These are phyloP conservation scores for Nicotiana benthamiana DNA, from an alignment of 257 asterid species.

Conservation along the genomic window DNA sequence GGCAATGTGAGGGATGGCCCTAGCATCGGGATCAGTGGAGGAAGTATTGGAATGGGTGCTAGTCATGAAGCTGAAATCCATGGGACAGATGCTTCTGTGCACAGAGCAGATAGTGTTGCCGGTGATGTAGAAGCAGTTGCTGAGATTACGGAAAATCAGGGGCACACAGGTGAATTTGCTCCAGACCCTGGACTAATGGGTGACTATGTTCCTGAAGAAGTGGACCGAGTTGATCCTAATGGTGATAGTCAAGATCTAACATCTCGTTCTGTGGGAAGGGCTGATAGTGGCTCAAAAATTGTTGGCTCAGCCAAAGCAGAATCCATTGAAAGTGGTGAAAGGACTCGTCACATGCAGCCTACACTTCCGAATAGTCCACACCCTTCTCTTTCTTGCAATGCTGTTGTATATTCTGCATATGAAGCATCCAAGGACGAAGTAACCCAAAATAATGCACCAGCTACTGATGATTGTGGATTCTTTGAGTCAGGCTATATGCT, in stretches of 20 bases:
- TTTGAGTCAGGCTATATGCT: conserved; percentile 68
- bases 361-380: conserved; percentile 61
- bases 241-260: conserved; percentile 90
- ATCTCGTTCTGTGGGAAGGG: conserved; percentile 77
- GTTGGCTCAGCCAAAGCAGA: conserved; percentile 88
- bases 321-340: conserved; percentile 93
- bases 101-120: conserved; percentile 70
- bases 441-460: conserved; percentile 58
- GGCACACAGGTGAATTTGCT: conserved; percentile 78
- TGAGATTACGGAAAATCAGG: conserved; percentile 88
- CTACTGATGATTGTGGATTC: conserved; percentile 74
- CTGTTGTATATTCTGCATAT: conserved; percentile 70
- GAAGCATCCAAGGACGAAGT: conserved; percentile 96
- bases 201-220: conserved; percentile 89
- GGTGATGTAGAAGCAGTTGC: conserved; percentile 88
- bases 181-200: conserved; percentile 96
- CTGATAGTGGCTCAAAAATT: conserved; percentile 94
- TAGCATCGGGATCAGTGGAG: conserved; percentile 91
- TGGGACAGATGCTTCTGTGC: conserved; percentile 63
- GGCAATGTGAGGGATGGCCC: conserved; percentile 77
- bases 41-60: conserved; percentile 99
- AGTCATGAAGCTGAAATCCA: conserved; percentile 99
- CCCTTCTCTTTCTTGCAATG: conserved; percentile 97
- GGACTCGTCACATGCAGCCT: conserved; percentile 57
- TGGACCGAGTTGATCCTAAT: conserved; percentile 80